These are phyloP conservation scores for Berberis thunbergii DNA, from an alignment of 164 flowering plant species.

Conservation along the genomic window DNA sequence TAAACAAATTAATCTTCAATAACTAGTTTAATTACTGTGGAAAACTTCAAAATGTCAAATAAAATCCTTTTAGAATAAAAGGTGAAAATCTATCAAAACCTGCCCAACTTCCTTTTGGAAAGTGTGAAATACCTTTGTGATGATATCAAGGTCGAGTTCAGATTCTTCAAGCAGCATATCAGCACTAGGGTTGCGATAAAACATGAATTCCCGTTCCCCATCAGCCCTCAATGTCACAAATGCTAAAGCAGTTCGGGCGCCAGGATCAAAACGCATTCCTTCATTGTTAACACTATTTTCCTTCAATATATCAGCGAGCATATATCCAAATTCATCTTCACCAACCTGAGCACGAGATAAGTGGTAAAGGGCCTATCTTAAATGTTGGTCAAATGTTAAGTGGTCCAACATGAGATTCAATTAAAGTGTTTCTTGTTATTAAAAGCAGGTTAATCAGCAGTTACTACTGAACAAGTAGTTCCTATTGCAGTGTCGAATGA, in stretches of 20 bases:
- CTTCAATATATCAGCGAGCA: conserved; percentile 91
- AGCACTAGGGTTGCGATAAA: conserved; percentile 98
- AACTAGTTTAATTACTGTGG: not conserved
- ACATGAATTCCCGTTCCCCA: conserved; percentile 99
- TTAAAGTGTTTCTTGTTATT: not conserved
- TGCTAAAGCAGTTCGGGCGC: conserved; percentile 97
- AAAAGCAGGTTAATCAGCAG: not conserved
- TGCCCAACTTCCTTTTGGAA: not conserved
- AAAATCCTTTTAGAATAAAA: not conserved
- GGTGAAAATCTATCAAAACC: not conserved
- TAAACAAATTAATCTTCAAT: not conserved
- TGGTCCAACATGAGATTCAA: not conserved
- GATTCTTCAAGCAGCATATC: conserved; percentile 88
- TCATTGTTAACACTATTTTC: conserved; percentile 77
- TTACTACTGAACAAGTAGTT: not conserved
- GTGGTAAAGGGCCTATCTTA: not conserved
- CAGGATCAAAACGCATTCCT: conserved; percentile 94
- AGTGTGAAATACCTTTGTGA: conserved; percentile 45
- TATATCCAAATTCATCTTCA: conserved; percentile 96
- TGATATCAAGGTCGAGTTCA: conserved; percentile 76
- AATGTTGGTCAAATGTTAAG: not conserved
- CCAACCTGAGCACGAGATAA: conserved; percentile 56
- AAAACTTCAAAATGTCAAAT: not conserved
- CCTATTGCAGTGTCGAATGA: not conserved
- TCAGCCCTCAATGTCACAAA: conserved; percentile 77